Conservation (phyloP, 345 rosid species). For the Gossypium rotundifolium region DNA sequence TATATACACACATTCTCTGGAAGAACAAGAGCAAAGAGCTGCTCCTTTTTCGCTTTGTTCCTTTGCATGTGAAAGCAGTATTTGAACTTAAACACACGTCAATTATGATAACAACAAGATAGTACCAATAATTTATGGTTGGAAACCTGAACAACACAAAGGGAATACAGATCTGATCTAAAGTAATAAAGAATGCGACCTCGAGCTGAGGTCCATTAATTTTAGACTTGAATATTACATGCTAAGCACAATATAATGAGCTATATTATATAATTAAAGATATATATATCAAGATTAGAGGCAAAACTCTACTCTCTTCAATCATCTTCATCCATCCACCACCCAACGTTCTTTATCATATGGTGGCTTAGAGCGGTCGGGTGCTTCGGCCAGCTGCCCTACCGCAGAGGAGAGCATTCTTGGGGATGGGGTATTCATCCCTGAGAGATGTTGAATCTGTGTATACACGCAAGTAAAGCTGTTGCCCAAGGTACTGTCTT, state of each 20-base stretch:
- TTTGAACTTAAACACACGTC: background rate
- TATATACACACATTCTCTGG: no score
- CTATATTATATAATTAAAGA: background rate
- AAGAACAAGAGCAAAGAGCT: background rate
- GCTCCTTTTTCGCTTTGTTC: background rate
- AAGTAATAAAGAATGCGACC: slow-evolving; percentile 40
- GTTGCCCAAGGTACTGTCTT: slow-evolving; percentile 91
- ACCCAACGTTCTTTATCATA: slow-evolving; percentile 3
- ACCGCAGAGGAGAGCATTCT: slow-evolving; percentile 82
- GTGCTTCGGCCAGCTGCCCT: slow-evolving; percentile 67
- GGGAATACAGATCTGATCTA: slow-evolving; percentile 3
- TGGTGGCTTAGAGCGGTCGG: slow-evolving; percentile 44
- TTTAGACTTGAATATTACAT: slow-evolving; percentile 8
- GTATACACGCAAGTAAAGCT: slow-evolving; percentile 72
- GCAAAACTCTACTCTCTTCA: slow-evolving; percentile 19
- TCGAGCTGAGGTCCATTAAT: slow-evolving; percentile 41
- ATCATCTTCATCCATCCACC: slow-evolving; percentile 17
- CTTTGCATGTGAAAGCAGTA: background rate
- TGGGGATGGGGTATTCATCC: slow-evolving; percentile 88
- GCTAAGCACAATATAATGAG: slow-evolving; percentile 4
- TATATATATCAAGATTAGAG: slow-evolving; percentile 11
- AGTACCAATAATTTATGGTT: background rate
- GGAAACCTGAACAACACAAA: slow-evolving; percentile 4
- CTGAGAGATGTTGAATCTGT: slow-evolving; percentile 72
- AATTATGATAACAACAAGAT: background rate